phyloP scores from a whole-genome alignment of 2,329 filamentous ascomycete genomes.

The Colletotrichum viniferum region DNA sequence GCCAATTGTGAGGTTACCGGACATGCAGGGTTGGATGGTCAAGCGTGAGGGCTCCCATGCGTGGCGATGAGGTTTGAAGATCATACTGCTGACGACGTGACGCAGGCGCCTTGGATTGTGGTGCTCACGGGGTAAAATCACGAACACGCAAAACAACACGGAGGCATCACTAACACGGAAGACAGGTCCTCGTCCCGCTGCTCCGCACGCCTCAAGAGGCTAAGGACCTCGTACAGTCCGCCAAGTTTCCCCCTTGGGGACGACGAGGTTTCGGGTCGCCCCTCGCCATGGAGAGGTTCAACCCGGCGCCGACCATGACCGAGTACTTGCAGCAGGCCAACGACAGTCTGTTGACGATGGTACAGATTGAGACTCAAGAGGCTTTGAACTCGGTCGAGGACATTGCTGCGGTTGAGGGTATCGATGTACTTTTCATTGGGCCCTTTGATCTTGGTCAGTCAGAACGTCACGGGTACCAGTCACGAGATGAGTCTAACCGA shows the following conservation, averaged over 20 bases:
- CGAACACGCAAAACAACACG: neutral
- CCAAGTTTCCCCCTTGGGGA: constrained; percentile 62
- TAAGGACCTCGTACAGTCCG: constrained; percentile 50
- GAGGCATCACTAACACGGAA: neutral
- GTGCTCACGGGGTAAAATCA: constrained; percentile 56
- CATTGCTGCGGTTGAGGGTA: constrained; percentile 63
- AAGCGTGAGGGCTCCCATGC: constrained; percentile 47
- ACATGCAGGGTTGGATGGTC: constrained; percentile 60
- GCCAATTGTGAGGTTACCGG: constrained; percentile 56
- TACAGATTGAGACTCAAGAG: constrained; percentile 71
- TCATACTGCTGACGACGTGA: neutral
- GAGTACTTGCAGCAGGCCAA: constrained; percentile 64
- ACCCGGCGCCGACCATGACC: constrained; percentile 50
- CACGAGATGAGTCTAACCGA: neutral
- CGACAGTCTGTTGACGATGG: constrained; percentile 63
- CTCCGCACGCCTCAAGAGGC: constrained; percentile 59
- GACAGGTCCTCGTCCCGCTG: constrained; percentile 55
- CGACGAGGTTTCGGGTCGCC: constrained; percentile 61
- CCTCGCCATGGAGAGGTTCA: constrained; percentile 56
- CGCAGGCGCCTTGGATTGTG: constrained; percentile 59
- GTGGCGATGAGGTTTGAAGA: neutral
- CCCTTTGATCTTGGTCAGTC: constrained; percentile 65
- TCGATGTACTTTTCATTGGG: constrained; percentile 69
- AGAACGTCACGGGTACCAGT: too few species aligned
- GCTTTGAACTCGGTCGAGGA: constrained; percentile 64